Evolutionary conservation across 2,329 filamentous ascomycete genomes (phyloP), one percentile per base, ranked within the genome.

Genomic region (Talaromyces sp.): DNA sequence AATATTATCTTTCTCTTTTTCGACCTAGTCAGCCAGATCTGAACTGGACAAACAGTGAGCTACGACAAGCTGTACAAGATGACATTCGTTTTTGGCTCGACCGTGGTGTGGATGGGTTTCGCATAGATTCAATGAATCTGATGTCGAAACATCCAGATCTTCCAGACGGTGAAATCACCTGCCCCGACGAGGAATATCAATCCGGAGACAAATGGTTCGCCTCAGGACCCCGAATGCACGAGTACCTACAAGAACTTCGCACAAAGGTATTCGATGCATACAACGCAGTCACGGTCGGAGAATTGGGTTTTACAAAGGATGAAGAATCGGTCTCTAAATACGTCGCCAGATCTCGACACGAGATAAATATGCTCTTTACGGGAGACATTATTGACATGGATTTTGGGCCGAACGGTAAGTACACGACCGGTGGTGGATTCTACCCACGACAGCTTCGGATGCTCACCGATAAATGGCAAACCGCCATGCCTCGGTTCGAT

Each of bases 21-120:
- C 85, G 87, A 6, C 83, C 84, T 7, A 85, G 89, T 67, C 90
- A 93, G 74, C 90, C 90, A 0, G 91, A 93, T 70, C 80, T 93
- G 16, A 93, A 93, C 75, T 93, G 90, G 90, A 88, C 92, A 72
- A 90, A 88, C 64, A 79, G 81, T 0, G 84, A 83, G 19, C 84
- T 88, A 0, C 83, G 90, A 4, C 76, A 83, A 41, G 90, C 89
- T 6, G 85, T 92, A 11, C 89, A 90, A 75, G 82, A 83, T 9
- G 80, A 87, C 2, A 89, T 92, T 84, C 82, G 84, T 41, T 93
- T 92, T 73, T 93, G 90, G 91, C 83, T 92, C 0, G 79, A 88
- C 35, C 83, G 84, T n/a, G 90, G 90, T 5, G 86, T 90, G 0
- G 84, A 87, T 52, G 88, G 88, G 6, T 90, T 90, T 76, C 82